phyloP scores from a whole-genome alignment of 805 yeast species.

The Cyberlindnera euphorbiae region DNA sequence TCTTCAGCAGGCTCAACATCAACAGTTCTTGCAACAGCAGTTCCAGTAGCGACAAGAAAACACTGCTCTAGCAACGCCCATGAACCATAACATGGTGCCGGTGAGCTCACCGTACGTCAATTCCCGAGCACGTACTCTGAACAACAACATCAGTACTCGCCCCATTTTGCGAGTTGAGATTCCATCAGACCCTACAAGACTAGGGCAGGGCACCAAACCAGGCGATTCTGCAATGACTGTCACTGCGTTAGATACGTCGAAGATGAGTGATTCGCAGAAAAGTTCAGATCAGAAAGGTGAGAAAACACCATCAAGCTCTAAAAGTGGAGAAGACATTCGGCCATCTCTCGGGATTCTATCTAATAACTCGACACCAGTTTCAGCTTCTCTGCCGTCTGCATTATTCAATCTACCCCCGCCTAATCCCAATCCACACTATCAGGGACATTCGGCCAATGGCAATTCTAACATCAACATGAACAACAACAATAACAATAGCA shows the following conservation, averaged over 20 bases:
- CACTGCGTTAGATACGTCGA: conserved; percentile 14
- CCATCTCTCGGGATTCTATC: conserved; percentile 18
- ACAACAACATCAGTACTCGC: conserved; percentile 21
- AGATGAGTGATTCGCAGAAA: conserved; percentile 3
- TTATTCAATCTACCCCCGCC: conserved; percentile 31
- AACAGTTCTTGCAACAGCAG: conserved; percentile 5
- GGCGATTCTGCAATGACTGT: conserved; percentile 16
- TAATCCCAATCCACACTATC: conserved; percentile 27
- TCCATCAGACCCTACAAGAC: conserved; percentile 14
- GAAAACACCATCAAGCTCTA: conserved; percentile 14
- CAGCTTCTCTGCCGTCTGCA: conserved; percentile 31
- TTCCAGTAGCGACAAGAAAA: not conserved
- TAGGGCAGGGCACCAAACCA: conserved; percentile 2
- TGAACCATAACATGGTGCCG: conserved; percentile 2
- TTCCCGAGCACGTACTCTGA: conserved; percentile 21
- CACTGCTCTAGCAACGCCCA: conserved; percentile 2
- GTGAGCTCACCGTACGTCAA: conserved; percentile 11
- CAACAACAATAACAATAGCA: conserved; percentile 12
- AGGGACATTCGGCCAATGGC: conserved; percentile 1
- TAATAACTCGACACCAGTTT: conserved; percentile 27
- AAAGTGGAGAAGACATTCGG: conserved; percentile 13
- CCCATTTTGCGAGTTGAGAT: conserved; percentile 27
- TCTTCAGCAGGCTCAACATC: conserved; percentile 6
- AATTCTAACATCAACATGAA: not conserved
- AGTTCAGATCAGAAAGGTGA: conserved; percentile 4